Base-by-base conservation (phyloP, 208 protist species). In the Trypanosoma lewisi region DNA sequence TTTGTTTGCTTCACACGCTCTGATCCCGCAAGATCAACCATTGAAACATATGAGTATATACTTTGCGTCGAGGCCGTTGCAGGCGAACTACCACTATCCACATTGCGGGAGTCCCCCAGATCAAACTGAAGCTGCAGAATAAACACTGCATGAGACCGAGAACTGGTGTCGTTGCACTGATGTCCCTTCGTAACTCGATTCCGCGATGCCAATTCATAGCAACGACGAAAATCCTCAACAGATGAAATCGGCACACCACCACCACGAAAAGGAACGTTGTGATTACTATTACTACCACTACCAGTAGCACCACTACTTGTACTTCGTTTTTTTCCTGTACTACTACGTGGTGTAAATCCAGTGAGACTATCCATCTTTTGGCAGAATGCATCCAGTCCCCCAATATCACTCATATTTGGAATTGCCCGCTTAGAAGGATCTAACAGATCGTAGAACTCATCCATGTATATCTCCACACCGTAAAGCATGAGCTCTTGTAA, bases 11-110 rank as follows among this genome's bases (percentile, higher is more conserved):
- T 87, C 17, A 90, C 73, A 30, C 97, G 88, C 84, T 99, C 98
- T 28, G 92, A 97, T 11, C 98, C 98, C 0, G 98, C 98, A 6
- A 99, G 81, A 78, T 99, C 98, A 7, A 99, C 98, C 63, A 99
- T 79, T 19, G 85, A 85, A 37, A 94, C 83, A 61, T 87, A 93
- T 14, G 90, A 96, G 47, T 75, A 73, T 41, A 89, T 57, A 28
- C 63, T 70, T 51, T 75, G 59, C 45, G 59, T 19, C 27, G 39
- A 25, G 1, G 25, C 36, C 58, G n/a, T n/a, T n/a, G n/a, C n/a
- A n/a, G n/a, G n/a, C n/a, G n/a, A n/a, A n/a, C n/a, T n/a, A n/a
- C 63, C 69, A 23, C 17, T 55, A 7, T 27, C 42, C 44, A 44
- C 17, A 17, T 50, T 42, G 17, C 37, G 16, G 7, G 31, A 28